Conservation (phyloP, 768 basidiomycete species). For the Daedaleopsis sinensis region DNA sequence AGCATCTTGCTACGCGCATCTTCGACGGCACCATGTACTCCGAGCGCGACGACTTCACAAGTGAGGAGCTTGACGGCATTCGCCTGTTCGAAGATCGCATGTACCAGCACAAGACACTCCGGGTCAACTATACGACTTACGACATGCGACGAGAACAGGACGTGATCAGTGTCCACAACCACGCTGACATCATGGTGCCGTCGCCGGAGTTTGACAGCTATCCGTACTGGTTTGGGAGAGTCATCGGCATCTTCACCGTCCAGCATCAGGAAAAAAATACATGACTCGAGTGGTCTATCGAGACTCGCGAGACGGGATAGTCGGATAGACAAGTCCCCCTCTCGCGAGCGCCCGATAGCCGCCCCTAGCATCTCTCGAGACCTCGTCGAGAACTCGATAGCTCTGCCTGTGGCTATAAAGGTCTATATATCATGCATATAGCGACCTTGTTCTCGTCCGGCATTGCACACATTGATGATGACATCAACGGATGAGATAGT, state of each 20-base stretch:
- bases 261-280: not conserved
- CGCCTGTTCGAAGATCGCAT: conserved; percentile 1
- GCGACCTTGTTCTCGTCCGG: no score
- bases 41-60: conserved; percentile 24
- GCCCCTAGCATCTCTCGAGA: not conserved
- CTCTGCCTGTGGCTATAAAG: no score
- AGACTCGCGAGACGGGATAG: not conserved
- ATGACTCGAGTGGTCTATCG: not conserved
- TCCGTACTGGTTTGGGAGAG: conserved; percentile 32
- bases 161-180: no score
- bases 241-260: conserved; percentile 28
- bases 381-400: not conserved
- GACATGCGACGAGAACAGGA: no score
- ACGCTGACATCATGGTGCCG: no score
- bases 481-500: no score
- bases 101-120: no score
- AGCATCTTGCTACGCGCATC: conserved; percentile 27
- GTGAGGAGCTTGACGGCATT: conserved; percentile 3
- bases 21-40: conserved; percentile 32
- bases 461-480: no score
- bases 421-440: no score
- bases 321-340: not conserved
- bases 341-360: not conserved
- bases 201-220: no score
- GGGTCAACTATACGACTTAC: no score